Base-by-base conservation (phyloP, 2,329 filamentous ascomycete species). In the Albifimbria verrucaria region DNA sequence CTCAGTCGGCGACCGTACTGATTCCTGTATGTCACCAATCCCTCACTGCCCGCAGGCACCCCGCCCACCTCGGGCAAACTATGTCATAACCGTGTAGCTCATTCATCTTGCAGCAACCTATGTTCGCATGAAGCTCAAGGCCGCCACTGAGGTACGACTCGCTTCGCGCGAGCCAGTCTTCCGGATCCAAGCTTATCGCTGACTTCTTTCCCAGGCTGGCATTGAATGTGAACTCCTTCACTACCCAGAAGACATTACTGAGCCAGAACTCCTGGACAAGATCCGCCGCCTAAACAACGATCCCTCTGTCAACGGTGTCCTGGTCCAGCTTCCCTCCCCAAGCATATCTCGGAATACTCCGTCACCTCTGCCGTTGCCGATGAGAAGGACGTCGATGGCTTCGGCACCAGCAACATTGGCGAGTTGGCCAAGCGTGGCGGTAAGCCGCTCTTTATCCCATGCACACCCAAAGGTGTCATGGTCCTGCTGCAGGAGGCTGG, bases 121-220 rank as follows among this genome's bases (percentile, higher is more conserved):
- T 89, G 93, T 99, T 74, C 92, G 92, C 76, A 99, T 99, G 94
- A 99, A 99, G 79, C 78, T 97, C 67, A 99, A 97, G 82, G 94
- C 94, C 60, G 94, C 94, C 54, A 80, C 90, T 70, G 94, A 97
- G 82, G 89, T 92, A 77, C 62, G 75, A 50, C 21, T 48, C 5
- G 10, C 7, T 28, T 23, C 15, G 59, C 52, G 58, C 49, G 28
- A 32, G 41, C 21, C 15, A 17, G 9, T 48, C 22, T 49, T 28
- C 45, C 22, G 47, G 39, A 32, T n/a, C n/a, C n/a, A n/a, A n/a
- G n/a, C n/a, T n/a, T n/a, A n/a, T n/a, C n/a, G n/a, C n/a, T n/a
- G n/a, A n/a, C n/a, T n/a, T 10, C 20, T 47, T 46, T 49, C 55
- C n/a, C 63, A 93, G 89, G 92, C 92, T 67, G 91, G 90, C 67